Percentiles rank a stretch among this genome's conserved stretches.
Conservation (phyloP, 1,284 basidiomycete species). For the Cryptococcus sp. region DNA sequence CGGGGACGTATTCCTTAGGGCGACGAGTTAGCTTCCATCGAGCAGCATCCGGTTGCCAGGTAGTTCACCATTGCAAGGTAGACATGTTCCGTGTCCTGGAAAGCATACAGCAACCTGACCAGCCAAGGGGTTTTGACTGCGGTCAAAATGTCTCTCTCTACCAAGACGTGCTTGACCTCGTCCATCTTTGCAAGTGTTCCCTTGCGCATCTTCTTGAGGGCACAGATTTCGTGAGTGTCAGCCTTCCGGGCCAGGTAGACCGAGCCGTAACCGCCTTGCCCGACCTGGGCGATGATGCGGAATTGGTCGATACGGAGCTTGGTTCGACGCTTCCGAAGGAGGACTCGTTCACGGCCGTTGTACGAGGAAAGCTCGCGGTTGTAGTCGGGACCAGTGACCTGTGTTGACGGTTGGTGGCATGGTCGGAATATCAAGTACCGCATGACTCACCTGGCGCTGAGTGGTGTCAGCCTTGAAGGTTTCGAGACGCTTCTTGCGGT, state of each 20-base stretch:
- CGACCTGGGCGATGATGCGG: constrained; percentile 91
- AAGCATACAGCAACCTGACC: constrained; percentile 85
- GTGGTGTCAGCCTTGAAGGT: constrained; percentile 80
- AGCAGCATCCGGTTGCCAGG: background rate
- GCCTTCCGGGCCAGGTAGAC: constrained; percentile 87
- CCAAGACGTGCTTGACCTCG: constrained; percentile 84
- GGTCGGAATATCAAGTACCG: no score
- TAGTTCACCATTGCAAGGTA: constrained; percentile 79
- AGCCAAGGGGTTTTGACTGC: constrained; percentile 95
- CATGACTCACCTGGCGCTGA: constrained; percentile 57
- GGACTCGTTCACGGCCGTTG: constrained; percentile 82
- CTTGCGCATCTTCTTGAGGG: constrained; percentile 94
- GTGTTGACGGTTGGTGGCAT: background rate
- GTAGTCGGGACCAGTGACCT: constrained; percentile 60
- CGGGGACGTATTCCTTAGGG: constrained; percentile 81
- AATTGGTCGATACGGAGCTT: constrained; percentile 87
- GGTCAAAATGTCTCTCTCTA: constrained; percentile 94
- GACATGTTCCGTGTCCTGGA: constrained; percentile 82
- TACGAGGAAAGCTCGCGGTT: constrained; percentile 83
- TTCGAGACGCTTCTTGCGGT: constrained; percentile 74
- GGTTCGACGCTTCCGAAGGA: constrained; percentile 79
- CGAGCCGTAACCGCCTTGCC: constrained; percentile 94
- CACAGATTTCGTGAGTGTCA: constrained; percentile 89
- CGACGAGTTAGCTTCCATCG: background rate
- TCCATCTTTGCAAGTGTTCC: constrained; percentile 93